Evolutionary conservation across 768 basidiomycete genomes (phyloP), one percentile per base, ranked within the genome.

Genomic region (Auriculariales sp.): DNA sequence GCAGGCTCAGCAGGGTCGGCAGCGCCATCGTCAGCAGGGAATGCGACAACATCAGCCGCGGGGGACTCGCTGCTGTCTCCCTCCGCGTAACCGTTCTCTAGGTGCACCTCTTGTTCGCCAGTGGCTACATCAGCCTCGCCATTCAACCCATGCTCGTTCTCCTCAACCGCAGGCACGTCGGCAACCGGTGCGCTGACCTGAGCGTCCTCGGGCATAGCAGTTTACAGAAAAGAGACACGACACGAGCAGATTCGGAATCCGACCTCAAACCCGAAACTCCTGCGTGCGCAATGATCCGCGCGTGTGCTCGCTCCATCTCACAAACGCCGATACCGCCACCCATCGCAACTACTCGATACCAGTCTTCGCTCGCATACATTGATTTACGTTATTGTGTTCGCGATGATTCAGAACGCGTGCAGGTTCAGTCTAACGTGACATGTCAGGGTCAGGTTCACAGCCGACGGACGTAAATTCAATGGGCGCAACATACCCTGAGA

Each of bases 391-490:
- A 36, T 6, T 3, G 35, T 17, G 3, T 36, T 36, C 24, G 6
- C 17, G 25, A 7, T 19, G 25, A 48, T 4, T 54, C 36, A 52
- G 49, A 64, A 63, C 14, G 77, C 76, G 55, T 76, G 74, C 61
- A 88, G 55, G 59, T 90, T 90, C 56, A 90, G 65, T 3, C 39
- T 44, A n/a, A n/a, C n/a, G n/a, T n/a, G n/a, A n/a, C n/a, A n/a
- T n/a, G n/a, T n/a, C n/a, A 47, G 17, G 9, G 11, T 34, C 11
- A 34, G 33, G 11, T 34, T 11, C 11, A 11, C 33, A 34, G 17
- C 11, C 17, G 33, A 34, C 33, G 33, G 11, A 34, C 11, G 33
- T 11, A 34, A 34, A 11, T 11, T 17, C 17, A 34, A 11, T 17
- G 11, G 27, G 19, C 17, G 39, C 14, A 19, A 46, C 50, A 15